Evolutionary conservation across 805 yeast genomes (phyloP).

Genomic region (Yamadazyma tumulicola): DNA sequence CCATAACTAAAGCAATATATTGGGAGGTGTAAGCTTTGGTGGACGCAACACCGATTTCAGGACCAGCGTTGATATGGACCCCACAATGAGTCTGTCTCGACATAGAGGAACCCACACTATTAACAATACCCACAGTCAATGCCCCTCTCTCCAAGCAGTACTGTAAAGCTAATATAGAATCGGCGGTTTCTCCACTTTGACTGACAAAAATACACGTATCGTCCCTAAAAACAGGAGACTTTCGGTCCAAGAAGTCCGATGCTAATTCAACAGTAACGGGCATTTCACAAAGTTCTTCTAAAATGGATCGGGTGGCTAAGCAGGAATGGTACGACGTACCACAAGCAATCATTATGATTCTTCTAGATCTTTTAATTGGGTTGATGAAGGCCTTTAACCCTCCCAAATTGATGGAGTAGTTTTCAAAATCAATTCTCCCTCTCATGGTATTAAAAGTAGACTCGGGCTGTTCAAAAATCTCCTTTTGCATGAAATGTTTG

Average conservation of each 20-base stretch:
- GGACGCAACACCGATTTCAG: conserved; percentile 98
- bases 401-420: conserved; percentile 74
- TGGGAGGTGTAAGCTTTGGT: conserved; percentile 99
- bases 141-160: conserved; percentile 98
- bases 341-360: conserved; percentile 97
- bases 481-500: conserved; percentile 97
- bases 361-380: conserved; percentile 88
- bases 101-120: conserved; percentile 94
- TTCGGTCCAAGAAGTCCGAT: conserved; percentile 91
- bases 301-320: conserved; percentile 91
- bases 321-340: conserved; percentile 99
- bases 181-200: conserved; percentile 99
- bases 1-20: conserved; percentile 93
- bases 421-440: conserved; percentile 94
- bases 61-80: conserved; percentile 99
- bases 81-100: conserved; percentile 98
- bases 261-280: conserved; percentile 93
- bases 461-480: conserved; percentile 97
- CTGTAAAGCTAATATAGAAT: conserved; percentile 89
- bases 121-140: conserved; percentile 94
- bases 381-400: conserved; percentile 84
- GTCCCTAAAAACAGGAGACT: conserved; percentile 96
- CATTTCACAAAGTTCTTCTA: conserved; percentile 93
- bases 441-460: conserved; percentile 98
- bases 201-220: conserved; percentile 97